Conservation (phyloP, 192 early-diverging fungal genomes). For the Coemansia aciculifera region DNA sequence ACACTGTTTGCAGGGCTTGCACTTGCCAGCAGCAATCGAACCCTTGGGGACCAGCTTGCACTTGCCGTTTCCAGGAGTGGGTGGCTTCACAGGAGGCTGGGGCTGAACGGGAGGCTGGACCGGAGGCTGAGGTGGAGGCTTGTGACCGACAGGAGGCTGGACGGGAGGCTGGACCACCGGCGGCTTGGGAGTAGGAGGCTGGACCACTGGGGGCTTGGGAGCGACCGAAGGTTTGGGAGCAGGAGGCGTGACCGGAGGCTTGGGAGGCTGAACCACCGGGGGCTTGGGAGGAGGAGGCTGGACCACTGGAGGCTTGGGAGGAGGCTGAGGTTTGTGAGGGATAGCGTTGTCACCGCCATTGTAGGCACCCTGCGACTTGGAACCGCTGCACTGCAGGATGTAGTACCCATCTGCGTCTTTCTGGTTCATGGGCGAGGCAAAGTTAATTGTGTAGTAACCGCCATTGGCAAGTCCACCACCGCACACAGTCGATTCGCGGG, state of each 20-base stretch:
- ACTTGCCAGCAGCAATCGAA: constrained; percentile 57
- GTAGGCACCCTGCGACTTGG: neutral
- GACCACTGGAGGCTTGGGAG: neutral
- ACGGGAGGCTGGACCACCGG: neutral
- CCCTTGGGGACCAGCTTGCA: constrained; percentile 54
- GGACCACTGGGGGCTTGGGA: neutral
- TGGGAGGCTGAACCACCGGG: neutral
- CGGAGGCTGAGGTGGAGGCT: neutral
- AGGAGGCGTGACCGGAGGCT: constrained; percentile 3
- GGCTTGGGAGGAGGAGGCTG: neutral
- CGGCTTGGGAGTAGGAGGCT: neutral
- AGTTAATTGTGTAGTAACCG: constrained; percentile 38
- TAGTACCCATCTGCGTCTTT: constrained; percentile 20
- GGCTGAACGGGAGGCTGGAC: neutral
- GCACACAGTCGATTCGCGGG: constrained; percentile 42
- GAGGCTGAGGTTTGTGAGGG: constrained; percentile 3
- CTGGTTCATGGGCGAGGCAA: constrained; percentile 31
- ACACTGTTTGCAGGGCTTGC: constrained; percentile 57
- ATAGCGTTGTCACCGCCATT: neutral
- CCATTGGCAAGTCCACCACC: constrained; percentile 43
- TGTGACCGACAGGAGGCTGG: neutral
- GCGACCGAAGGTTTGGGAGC: neutral
- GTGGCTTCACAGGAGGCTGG: neutral
- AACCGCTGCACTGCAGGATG: constrained; percentile 8
- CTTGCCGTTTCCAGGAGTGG: constrained; percentile 31